Evolutionary conservation across 2,329 filamentous ascomycete genomes (phyloP).

Genomic region (Raffaelea deltoideospora): DNA sequence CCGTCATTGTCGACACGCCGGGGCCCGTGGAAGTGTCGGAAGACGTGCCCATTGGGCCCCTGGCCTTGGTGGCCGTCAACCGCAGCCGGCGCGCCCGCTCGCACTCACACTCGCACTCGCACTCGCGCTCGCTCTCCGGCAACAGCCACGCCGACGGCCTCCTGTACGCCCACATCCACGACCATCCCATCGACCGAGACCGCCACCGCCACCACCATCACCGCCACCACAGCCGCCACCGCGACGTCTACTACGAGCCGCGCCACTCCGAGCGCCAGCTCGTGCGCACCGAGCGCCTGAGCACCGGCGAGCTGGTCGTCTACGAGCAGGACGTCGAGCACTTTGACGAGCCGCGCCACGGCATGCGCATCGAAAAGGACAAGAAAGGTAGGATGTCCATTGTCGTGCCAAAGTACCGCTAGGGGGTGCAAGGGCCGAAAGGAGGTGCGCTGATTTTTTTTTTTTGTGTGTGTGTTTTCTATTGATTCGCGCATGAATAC

Average conservation of each 20-base stretch:
- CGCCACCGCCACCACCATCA: constrained; percentile 36
- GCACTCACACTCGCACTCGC: constrained; percentile 13
- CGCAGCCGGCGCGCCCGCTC: constrained; percentile 11
- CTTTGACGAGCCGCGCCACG: constrained; percentile 36
- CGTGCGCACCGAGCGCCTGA: constrained; percentile 39
- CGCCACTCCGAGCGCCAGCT: constrained; percentile 47
- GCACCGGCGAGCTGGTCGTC: constrained; percentile 47
- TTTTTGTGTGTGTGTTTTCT: constrained; percentile 4
- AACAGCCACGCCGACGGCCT: constrained; percentile 56
- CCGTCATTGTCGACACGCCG: constrained; percentile 25
- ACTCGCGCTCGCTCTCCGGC: constrained; percentile 14
- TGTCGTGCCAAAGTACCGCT: constrained; percentile 58
- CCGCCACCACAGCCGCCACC: constrained; percentile 22
- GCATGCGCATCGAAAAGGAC: constrained; percentile 67
- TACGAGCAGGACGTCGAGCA: constrained; percentile 45
- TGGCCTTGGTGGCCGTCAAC: constrained; percentile 22
- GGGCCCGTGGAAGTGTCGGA: constrained; percentile 17
- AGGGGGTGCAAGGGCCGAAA: constrained; percentile 25
- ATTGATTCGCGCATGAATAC: too few relatives aligned
- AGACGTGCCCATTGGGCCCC: constrained; percentile 20
- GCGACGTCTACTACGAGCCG: constrained; percentile 47
- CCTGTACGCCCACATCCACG: constrained; percentile 49
- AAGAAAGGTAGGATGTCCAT: constrained; percentile 92
- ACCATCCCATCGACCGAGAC: constrained; percentile 42
- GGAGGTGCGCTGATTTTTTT: constrained; percentile 5